Percentiles rank a stretch among this genome's conserved stretches.
phyloP scores from a whole-genome alignment of 106 monocot genomes.

The Dioscorea alata region DNA sequence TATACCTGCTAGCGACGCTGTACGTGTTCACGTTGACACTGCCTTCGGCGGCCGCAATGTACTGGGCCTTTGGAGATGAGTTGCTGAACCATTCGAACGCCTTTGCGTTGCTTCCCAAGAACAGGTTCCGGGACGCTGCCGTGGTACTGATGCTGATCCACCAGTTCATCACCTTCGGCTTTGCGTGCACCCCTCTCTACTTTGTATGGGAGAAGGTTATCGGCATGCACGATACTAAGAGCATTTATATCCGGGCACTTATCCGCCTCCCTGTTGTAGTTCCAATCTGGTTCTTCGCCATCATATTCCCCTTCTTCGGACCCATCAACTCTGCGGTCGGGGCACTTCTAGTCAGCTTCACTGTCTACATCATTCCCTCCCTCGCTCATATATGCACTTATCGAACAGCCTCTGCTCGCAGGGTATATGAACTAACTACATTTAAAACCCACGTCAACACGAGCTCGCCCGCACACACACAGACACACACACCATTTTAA shows the following conservation, averaged over 20 bases:
- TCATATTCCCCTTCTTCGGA: conserved; percentile 81
- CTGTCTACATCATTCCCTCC: conserved; percentile 70
- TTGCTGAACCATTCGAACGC: conserved; percentile 64
- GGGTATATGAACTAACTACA: conserved; percentile 12
- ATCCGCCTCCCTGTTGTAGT: conserved; percentile 57
- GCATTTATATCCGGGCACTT: conserved; percentile 53
- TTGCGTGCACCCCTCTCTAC: conserved; percentile 76
- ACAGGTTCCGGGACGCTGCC: conserved; percentile 29
- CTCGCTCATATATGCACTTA: conserved; percentile 69
- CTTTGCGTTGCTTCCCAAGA: conserved; percentile 36
- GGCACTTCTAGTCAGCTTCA: conserved; percentile 67
- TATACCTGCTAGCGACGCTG: conserved; percentile 60
- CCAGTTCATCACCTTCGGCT: conserved; percentile 81
- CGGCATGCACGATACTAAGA: conserved; percentile 57
- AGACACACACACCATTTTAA: no score
- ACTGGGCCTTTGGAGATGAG: conserved; percentile 70
- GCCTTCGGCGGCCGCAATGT: conserved; percentile 60
- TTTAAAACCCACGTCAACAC: no score
- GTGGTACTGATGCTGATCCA: conserved; percentile 56
- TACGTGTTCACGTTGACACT: conserved; percentile 72
- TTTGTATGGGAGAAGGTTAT: conserved; percentile 86
- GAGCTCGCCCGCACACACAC: no score
- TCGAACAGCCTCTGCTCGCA: conserved; percentile 32
- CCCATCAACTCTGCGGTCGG: conserved; percentile 80
- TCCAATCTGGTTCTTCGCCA: conserved; percentile 72